Conservation (phyloP, 2,329 filamentous ascomycete genomes). For the Myriosclerotinia curreyana region DNA sequence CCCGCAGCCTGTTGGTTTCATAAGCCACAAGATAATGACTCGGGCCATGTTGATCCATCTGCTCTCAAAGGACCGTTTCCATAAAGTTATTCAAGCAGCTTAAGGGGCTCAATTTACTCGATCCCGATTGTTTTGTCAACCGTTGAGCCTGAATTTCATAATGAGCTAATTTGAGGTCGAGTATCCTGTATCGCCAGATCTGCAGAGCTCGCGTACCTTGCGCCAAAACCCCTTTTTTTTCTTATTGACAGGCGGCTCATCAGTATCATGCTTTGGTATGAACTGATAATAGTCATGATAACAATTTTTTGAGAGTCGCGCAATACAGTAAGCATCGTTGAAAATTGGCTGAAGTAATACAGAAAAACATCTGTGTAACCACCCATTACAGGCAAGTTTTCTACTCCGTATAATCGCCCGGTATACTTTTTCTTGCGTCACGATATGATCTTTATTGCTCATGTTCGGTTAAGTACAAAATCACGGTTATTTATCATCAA, state of each 20-base stretch:
- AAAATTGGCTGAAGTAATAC: neutral
- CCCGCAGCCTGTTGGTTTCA: neutral
- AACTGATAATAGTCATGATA: neutral
- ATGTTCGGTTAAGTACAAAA: neutral
- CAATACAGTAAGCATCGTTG: constrained; percentile 5
- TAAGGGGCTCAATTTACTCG: neutral
- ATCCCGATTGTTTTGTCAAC: neutral
- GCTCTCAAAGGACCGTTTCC: neutral
- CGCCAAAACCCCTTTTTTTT: neutral
- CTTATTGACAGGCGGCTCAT: neutral
- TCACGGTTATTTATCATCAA: neutral
- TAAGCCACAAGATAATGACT: constrained; percentile 15
- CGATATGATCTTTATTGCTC: neutral
- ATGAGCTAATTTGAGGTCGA: neutral
- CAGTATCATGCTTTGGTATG: neutral
- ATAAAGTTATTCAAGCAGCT: neutral
- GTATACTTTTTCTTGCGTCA: neutral
- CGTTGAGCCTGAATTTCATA: neutral
- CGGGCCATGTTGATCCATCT: neutral
- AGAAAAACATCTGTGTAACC: neutral
- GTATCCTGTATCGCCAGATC: neutral
- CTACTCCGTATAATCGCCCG: neutral
- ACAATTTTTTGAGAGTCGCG: neutral
- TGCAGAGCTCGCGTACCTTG: neutral
- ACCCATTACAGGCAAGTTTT: neutral